Base-by-base conservation (phyloP, 2,329 filamentous ascomycete species). In the Hymenoscyphus albidus region DNA sequence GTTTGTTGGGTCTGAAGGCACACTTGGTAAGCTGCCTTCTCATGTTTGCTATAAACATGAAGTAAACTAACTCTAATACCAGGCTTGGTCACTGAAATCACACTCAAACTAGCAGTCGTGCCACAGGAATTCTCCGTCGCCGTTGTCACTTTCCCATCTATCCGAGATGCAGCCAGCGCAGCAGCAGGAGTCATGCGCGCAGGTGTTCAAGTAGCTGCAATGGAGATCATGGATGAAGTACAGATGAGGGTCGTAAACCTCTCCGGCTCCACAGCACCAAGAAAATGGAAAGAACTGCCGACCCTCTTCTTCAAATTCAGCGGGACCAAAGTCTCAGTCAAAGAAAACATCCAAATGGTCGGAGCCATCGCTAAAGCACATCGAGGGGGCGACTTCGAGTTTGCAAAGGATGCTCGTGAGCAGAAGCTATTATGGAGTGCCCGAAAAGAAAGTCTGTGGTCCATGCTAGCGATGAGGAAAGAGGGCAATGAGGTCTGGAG, bases 301-400 rank as follows among this genome's bases (percentile, higher is more conserved):
- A 93, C 91, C 1, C 81, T 94, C 13, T 93, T 94, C 76, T 92
- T 94, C 83, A 93, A 93, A 77, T 92, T 96, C 74, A 88, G 90
- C 0, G 93, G 93, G 18, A 93, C 91, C 1, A 88, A 87, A 69
- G 84, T 85, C 31, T 85, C 89, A n/a, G 91, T 96, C 3, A 83
- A 85, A 66, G 92, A 96, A 71, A 92, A 93, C 71, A 88, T 95
- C 59, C 77, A 79, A 10, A 79, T 86, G 60, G 92, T 94, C 1
- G 85, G 87, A 69, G 77, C 80, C 10, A 89, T 96, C 58, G 85
- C 91, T 0, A 85, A 84, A 69, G 73, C 76, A 5, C 86, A 93
- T 71, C 82, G 85, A 61, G 87, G 85, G 1, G 87, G 80, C 74
- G 81, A 78, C 44, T 94, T 95, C 72, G 89, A 93, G 75, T 94